These are phyloP conservation scores for Globisporangium nodosum DNA, from an alignment of 352 stramenopile genomes.

Conservation along the genomic window DNA sequence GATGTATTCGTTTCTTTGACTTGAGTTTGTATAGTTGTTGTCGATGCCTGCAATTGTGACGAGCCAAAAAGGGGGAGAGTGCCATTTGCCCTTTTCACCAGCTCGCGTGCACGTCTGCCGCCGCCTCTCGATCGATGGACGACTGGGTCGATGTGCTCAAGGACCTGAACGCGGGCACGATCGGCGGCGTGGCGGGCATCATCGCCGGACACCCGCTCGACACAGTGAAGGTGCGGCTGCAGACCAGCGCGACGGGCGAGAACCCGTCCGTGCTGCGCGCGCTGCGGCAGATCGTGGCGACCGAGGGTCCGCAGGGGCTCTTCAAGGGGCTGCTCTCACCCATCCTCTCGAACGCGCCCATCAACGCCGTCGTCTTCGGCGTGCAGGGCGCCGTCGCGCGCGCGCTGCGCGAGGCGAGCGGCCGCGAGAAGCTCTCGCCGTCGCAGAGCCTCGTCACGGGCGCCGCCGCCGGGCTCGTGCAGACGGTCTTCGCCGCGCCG, in stretches of 20 bases:
- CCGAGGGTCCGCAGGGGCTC: slow-evolving; percentile 57
- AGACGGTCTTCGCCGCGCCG: slow-evolving; percentile 65
- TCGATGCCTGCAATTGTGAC: too few relatives aligned
- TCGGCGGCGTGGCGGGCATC: slow-evolving; percentile 74
- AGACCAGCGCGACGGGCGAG: slow-evolving; percentile 36
- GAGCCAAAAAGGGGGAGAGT: neutral
- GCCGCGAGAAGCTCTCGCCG: slow-evolving; percentile 24
- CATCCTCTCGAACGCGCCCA: slow-evolving; percentile 78
- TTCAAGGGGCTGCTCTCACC: slow-evolving; percentile 75
- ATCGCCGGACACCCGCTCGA: slow-evolving; percentile 77
- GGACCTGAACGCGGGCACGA: slow-evolving; percentile 80
- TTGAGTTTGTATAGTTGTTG: too few relatives aligned
- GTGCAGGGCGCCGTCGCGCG: slow-evolving; percentile 62
- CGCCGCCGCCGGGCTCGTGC: slow-evolving; percentile 50
- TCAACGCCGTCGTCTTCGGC: slow-evolving; percentile 81
- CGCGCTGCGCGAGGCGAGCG: slow-evolving; percentile 28
- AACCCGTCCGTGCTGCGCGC: slow-evolving; percentile 36
- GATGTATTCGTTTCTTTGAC: too few relatives aligned
- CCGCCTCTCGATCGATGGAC: slow-evolving; percentile 3
- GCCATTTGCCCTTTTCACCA: neutral
- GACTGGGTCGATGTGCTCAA: slow-evolving; percentile 80
- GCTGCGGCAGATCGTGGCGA: slow-evolving; percentile 41
- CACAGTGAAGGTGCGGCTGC: slow-evolving; percentile 84
- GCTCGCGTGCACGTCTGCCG: too few relatives aligned
- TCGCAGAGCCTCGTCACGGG: slow-evolving; percentile 53